A percentile compares a stretch with the other conserved stretches of the same genome.
phyloP scores from a whole-genome alignment of 2,329 filamentous ascomycete species.

The Triangularia setosa region DNA sequence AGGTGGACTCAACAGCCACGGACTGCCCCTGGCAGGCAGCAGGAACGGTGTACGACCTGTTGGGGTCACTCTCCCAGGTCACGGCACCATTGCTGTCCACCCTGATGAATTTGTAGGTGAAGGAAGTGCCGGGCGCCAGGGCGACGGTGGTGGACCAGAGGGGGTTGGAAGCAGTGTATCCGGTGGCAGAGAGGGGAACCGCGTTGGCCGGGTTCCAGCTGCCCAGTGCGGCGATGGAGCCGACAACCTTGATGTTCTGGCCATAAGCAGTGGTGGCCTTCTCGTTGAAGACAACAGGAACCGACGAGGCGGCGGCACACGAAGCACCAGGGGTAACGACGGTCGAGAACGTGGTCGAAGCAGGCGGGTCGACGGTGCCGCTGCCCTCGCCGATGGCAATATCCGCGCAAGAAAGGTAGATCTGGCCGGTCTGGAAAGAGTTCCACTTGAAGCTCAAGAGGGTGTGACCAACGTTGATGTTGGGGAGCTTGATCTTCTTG shows the following conservation, averaged over 20 bases:
- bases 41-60: slow-evolving; percentile 35
- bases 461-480: slow-evolving; percentile 47
- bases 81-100: slow-evolving; percentile 46
- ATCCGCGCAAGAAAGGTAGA: slow-evolving; percentile 52
- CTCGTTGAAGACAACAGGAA: slow-evolving; percentile 42
- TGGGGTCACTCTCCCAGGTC: slow-evolving; percentile 46
- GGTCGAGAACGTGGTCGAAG: slow-evolving; percentile 19
- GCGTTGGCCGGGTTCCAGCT: slow-evolving; percentile 47
- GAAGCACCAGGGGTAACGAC: slow-evolving; percentile 23
- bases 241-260: slow-evolving; percentile 48
- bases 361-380: slow-evolving; percentile 20
- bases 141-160: slow-evolving; percentile 52
- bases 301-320: slow-evolving; percentile 33
- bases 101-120: slow-evolving; percentile 62
- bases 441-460: slow-evolving; percentile 53
- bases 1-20: slow-evolving; percentile 25
- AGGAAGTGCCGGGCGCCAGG: slow-evolving; percentile 47
- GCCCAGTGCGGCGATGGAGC: slow-evolving; percentile 43
- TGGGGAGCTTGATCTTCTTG: slow-evolving; percentile 48
- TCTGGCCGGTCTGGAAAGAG: slow-evolving; percentile 50
- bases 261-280: slow-evolving; percentile 43
- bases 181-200: slow-evolving; percentile 45
- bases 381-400: slow-evolving; percentile 39
- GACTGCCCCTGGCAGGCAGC: slow-evolving; percentile 22
- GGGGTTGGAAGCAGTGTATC: slow-evolving; percentile 52